phyloP scores from a whole-genome alignment of 2,329 filamentous ascomycete species.

The Myriosclerotinia duriaeana region DNA sequence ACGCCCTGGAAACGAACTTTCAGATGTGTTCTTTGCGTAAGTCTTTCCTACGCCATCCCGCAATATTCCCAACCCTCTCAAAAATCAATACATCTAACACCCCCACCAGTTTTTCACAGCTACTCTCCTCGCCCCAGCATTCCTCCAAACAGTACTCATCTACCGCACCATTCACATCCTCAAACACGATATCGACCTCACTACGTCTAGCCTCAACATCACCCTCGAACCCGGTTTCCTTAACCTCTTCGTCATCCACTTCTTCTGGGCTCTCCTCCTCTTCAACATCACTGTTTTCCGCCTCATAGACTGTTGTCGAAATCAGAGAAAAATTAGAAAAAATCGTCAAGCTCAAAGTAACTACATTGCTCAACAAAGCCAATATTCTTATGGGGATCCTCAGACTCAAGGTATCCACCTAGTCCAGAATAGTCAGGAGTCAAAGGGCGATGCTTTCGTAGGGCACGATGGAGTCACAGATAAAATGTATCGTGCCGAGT shows the following conservation, averaged over 20 bases:
- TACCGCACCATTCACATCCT: constrained; percentile 1
- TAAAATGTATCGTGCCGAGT: neutral
- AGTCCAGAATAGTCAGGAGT: neutral
- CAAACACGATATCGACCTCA: neutral
- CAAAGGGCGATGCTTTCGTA: no score
- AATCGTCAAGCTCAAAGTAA: neutral
- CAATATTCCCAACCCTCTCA: neutral
- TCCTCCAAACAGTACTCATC: constrained; percentile 3
- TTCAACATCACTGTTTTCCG: constrained; percentile 3
- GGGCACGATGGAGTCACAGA: neutral
- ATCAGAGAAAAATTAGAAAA: neutral
- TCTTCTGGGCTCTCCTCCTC: neutral
- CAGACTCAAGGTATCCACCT: no score
- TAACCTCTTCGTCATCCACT: neutral
- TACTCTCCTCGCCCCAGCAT: neutral
- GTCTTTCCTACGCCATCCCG: neutral
- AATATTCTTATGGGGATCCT: no score
- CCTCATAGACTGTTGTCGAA: constrained; percentile 8
- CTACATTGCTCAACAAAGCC: no score
- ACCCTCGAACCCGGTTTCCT: neutral
- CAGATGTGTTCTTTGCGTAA: constrained; percentile 9
- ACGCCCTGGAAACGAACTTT: constrained; percentile 7
- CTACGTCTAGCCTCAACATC: neutral
- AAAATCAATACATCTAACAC: neutral
- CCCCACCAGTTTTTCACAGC: neutral